Evolutionary conservation across 441 rosid genomes (phyloP), one percentile per base, ranked within the genome.

Genomic region (Hura crepitans): DNA sequence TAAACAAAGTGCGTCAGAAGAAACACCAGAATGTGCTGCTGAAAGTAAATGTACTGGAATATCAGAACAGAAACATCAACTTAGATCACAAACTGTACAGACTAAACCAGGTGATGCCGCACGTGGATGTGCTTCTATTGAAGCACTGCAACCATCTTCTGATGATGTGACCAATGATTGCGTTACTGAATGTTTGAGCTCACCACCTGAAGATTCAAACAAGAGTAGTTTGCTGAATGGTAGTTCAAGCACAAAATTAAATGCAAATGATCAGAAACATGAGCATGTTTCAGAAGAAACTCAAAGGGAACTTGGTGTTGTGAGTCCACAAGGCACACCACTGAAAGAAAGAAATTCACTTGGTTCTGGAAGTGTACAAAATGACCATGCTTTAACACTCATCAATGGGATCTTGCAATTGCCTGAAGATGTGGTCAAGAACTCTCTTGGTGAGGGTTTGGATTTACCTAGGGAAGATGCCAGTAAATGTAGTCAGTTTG

Each of bases 1-100:
- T 55, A 68, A 78, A 57, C 83, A 77, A 69, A 73, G 42, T 45
- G 51, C 47, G 20, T 37, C 73, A 37, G 78, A 75, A 49, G 72
- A 78, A 72, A 49, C 65, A 1, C 70, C 35, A 45, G 79, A 65
- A 71, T 69, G 37, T 74, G 70, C 57, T 56, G 73, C 73, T 64
- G 81, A 71, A 72, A 63, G 62, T 68, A 42, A 65, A 15, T 17
- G 46, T 49, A 51, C 53, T 49, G 78, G 61, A 58, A 45, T 66
- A 30, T 55, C 46, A 2, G 72, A 69, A 66, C 37, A 50, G 47
- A 73, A 65, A 45, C 58, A 49, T 67, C 65, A 55, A 59, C 47
- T 17, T 54, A 69, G 39, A 54, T 47, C 66, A 63, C 76, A 63
- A 68, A 73, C 61, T 33, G 55, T 56, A 56, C 70, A 58, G 62